Conservation (phyloP, 225 moss, liverwort and hornwort species). For the Pseudoscleropodium purum region DNA sequence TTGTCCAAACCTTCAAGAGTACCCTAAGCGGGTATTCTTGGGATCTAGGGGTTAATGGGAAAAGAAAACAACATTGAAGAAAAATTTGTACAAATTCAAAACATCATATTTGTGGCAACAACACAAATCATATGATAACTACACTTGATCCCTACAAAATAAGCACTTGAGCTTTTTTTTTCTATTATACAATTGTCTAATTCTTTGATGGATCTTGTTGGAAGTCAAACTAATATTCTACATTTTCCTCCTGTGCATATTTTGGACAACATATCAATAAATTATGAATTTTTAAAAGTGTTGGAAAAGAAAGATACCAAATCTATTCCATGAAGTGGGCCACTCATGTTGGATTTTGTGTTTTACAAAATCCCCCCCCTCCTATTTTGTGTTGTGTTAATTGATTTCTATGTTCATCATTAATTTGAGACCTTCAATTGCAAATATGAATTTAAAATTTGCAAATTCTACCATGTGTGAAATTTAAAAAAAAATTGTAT, state of each 20-base stretch:
- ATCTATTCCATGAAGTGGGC: too few species aligned
- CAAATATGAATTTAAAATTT: too few species aligned
- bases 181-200: neutral
- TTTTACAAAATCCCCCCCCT: too few species aligned
- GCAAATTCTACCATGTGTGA: too few species aligned
- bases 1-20: too few species aligned
- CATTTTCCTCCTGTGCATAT: neutral
- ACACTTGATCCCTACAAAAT: fast-evolving
- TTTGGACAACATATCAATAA: neutral
- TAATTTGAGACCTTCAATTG: too few species aligned
- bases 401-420: too few species aligned
- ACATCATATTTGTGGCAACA: neutral
- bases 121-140: neutral
- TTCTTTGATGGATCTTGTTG: neutral
- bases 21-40: fast-evolving
- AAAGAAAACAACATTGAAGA: neutral
- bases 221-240: neutral
- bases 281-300: neutral
- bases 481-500: too few species aligned
- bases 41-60: neutral
- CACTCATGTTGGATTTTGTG: too few species aligned
- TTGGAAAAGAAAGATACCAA: too few species aligned
- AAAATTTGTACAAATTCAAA: neutral
- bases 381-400: too few species aligned
- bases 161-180: neutral